Percentiles rank a stretch among this genome's conserved stretches.
Evolutionary conservation across 1,139 yeast species (phyloP).

Genomic region (Blastobotrys proliferans): DNA sequence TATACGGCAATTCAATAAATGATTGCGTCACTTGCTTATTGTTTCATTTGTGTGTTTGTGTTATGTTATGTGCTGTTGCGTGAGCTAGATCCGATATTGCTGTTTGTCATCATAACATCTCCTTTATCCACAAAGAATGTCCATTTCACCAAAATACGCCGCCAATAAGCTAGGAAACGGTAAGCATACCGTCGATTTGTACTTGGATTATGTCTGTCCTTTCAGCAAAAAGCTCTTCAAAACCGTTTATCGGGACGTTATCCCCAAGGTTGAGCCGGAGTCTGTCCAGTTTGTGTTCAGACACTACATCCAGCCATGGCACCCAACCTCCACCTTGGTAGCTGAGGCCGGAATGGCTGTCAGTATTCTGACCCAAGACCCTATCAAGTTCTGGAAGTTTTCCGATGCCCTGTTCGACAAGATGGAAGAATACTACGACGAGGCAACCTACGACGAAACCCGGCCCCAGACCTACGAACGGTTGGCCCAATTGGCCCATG

Average conservation of each 20-base stretch:
- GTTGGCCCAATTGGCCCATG: constrained; percentile 50
- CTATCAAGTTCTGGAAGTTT: constrained; percentile 62
- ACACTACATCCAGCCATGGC: constrained; percentile 85
- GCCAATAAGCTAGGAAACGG: constrained; percentile 30
- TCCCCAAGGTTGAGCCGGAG: constrained; percentile 51
- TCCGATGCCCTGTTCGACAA: constrained; percentile 49
- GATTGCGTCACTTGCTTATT: too few relatives aligned
- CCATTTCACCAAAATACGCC: constrained; percentile 31
- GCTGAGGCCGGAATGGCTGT: constrained; percentile 74
- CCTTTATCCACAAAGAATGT: too few relatives aligned
- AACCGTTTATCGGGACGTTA: constrained; percentile 49
- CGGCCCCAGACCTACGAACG: constrained; percentile 56
- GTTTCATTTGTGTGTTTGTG: too few relatives aligned
- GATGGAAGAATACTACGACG: constrained; percentile 52
- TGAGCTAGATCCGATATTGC: too few relatives aligned
- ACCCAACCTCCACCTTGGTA: constrained; percentile 60
- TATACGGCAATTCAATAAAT: too few relatives aligned
- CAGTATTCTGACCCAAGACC: constrained; percentile 45
- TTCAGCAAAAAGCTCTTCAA: constrained; percentile 62
- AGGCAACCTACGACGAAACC: constrained; percentile 49
- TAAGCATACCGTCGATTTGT: constrained; percentile 48
- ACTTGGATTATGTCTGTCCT: constrained; percentile 73
- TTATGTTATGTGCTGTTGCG: too few relatives aligned
- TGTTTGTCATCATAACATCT: too few relatives aligned
- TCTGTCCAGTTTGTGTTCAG: constrained; percentile 48